Evolutionary conservation across 352 stramenopile species (phyloP), one percentile per base, ranked within the genome.

Genomic region (Phytophthora citricola): DNA sequence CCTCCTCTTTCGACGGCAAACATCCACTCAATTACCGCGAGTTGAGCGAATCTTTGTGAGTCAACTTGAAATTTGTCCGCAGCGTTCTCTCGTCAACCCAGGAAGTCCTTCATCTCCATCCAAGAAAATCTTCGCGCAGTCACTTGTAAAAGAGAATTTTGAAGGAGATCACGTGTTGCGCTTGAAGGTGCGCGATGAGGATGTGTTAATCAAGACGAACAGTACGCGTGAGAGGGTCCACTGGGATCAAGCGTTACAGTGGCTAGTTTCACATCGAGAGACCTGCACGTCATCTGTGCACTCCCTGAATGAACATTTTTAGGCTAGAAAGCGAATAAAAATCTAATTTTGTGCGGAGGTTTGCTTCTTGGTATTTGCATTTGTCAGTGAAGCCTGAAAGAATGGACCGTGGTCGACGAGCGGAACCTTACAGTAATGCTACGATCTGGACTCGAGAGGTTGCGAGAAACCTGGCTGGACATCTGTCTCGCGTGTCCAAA

Each of bases 361-460:
- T 12, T 45, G 24, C 24, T 44, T n/a, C 8, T 9, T 36, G 8
- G 31, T 36, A 36, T 36, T 36, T 14, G 8, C 8, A 12, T 36
- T 36, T 32, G 24, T 26, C 24, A 2, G 24, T 61, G 24, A 17
- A 52, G 26, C 11, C 11, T 40, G 24, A 14, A 64, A 73, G 29
- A 26, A 94, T 94, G 84, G 86, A 94, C 43, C 72, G 86, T 31
- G 84, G 66, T 34, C 79, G 86, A 7, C 83, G 85, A 22, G 84
- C 86, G 8, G 84, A 94, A 66, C 84, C 84, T 24, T 92, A 91
- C 55, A 91, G 81, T 64, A 94, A 81, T 55, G 86, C 85, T 27
- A 88, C 84, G 15, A 81, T 90, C 43, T 94, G 84, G 86, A 91
- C 81, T 20, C 72, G 86, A 3, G 86, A 92, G 66, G 76, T 94